Base-by-base conservation (phyloP, 2,329 filamentous ascomycete genomes). In the Paecilomyces fulvus region DNA sequence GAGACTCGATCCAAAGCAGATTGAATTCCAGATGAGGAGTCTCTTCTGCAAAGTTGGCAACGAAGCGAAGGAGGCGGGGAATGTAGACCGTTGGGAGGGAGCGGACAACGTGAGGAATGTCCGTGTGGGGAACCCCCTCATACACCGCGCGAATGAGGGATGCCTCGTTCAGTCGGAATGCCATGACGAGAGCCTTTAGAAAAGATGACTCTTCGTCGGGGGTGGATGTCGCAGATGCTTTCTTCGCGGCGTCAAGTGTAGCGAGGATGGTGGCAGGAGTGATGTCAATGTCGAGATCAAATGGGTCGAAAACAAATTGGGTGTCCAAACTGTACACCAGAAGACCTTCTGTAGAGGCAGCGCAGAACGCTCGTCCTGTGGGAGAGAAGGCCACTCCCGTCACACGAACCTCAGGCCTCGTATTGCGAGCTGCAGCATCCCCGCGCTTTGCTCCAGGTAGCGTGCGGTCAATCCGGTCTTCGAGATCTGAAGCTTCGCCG, bases 21-120 rank as follows among this genome's bases (percentile, higher is more conserved):
- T 94, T 95, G 74, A 97, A 95, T 74, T 99, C 94, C 3, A 99
- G 82, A 77, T 96, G 92, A 1, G 92, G 92, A 1, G 88, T 92
- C 68, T 92, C 86, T 65, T 97, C 92, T 1, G 90, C 89, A 66
- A 95, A 89, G 9, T 87, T 82, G 2, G 91, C 91, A 6, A 97
- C 88, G 62, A 96, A 95, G 50, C 90, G 87, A 52, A 99, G 79
- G 11, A 97, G 78, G 2, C 90, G 84, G 28, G 88, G 84, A 5
- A 99, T 85, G 71, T 99, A 99, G 28, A 96, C 88, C 0, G 83
- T 81, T 0, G 94, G 94, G 37, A 96, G 76, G 30, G 88, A 84
- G 54, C 84, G 85, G 23, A 95, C 89, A 0, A 95, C 85, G 8
- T 95, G 83, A 0, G 82, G 68, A 51, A 97, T 88, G 62, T 92